Percentiles rank a stretch among this genome's conserved stretches.
phyloP scores from a whole-genome alignment of 495 filamentous ascomycete species.

The Aeminium ludgeri region DNA sequence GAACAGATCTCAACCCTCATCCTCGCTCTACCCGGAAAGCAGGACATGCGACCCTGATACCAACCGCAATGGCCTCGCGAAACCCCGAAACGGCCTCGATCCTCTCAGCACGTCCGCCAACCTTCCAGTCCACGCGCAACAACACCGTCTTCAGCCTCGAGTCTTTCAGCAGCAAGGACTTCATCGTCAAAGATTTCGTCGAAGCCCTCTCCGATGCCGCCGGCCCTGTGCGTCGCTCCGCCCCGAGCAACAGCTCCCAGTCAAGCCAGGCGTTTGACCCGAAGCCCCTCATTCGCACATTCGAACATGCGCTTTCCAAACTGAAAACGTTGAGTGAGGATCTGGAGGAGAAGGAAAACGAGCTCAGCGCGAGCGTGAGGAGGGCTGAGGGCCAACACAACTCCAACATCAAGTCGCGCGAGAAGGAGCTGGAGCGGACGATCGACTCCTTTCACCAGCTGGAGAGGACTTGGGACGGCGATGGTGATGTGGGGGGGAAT shows the following conservation, averaged over 20 bases:
- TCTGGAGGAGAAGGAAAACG: slow-evolving; percentile 70
- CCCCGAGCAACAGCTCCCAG: slow-evolving; percentile 4
- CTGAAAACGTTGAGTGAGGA: slow-evolving; percentile 71
- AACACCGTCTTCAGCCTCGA: slow-evolving; percentile 51
- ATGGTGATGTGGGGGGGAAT: slow-evolving; percentile 52
- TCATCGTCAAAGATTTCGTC: slow-evolving; percentile 95
- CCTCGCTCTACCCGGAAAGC: neutral
- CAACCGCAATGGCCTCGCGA: neutral
- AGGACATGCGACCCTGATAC: neutral
- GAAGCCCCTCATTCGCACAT: slow-evolving; percentile 88
- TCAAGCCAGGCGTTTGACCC: slow-evolving; percentile 60
- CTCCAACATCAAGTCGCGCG: slow-evolving; percentile 67
- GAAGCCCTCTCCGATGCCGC: slow-evolving; percentile 80
- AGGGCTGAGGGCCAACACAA: slow-evolving; percentile 85
- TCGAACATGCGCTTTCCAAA: slow-evolving; percentile 71
- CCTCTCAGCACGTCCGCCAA: slow-evolving; percentile 7
- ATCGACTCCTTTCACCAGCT: slow-evolving; percentile 80
- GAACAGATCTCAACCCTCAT: neutral
- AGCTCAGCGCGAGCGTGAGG: slow-evolving; percentile 72
- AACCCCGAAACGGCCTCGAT: slow-evolving; percentile 13
- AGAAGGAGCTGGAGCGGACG: slow-evolving; percentile 74
- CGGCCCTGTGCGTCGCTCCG: slow-evolving; percentile 62
- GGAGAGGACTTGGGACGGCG: slow-evolving; percentile 51
- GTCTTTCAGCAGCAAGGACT: slow-evolving; percentile 80
- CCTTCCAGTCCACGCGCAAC: slow-evolving; percentile 1